Base-by-base conservation (phyloP, 805 yeast species). In the Zygoascus bituminiphila region DNA sequence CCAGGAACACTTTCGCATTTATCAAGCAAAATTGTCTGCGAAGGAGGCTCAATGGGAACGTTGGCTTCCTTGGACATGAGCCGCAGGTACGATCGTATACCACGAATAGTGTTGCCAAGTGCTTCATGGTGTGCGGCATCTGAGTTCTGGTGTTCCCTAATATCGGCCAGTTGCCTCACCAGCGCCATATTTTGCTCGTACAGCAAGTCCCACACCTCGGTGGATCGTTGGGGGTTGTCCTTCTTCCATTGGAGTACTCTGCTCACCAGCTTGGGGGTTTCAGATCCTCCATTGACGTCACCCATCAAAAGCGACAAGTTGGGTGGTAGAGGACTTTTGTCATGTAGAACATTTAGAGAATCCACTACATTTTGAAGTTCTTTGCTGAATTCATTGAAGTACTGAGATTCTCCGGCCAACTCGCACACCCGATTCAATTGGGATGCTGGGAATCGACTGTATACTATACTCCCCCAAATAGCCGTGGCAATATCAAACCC, bases 401-500 rank as follows among this genome's bases (percentile, higher is more conserved):
- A 12, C 10, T 29, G 15, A 5, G 4, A 62, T 33, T 77, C 60
- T 24, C 60, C 29, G 66, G 67, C 44, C 35, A 41, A 17, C 78
- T 47, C 52, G n/a, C 51, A 26, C 9, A 48, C 48, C 2, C 42
- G 26, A 3, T 55, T 54, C 9, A 63, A 76, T 31, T 78, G 51
- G 5, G 56, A 63, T 0, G 95, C 86, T 2, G 72, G 68, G 59
- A 93, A 93, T 51, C 98, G 71, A 40, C 77, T 73, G 64, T 93
- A 93, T 5, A 81, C 73, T 42, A 89, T 83, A 0, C 96, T 84
- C 1, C 98, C 98, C 64, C 75, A 91, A 0, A 86, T 82, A 0
- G 98, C 98, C 22, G 97, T 82, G 0, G 96, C 98, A 38, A 93
- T 95, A 62, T 93, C 98, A 65, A 93, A 93, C 0, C 98, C 98